Evolutionary conservation across 257 asterid genomes (phyloP).

Genomic region (Gentiana dahurica): DNA sequence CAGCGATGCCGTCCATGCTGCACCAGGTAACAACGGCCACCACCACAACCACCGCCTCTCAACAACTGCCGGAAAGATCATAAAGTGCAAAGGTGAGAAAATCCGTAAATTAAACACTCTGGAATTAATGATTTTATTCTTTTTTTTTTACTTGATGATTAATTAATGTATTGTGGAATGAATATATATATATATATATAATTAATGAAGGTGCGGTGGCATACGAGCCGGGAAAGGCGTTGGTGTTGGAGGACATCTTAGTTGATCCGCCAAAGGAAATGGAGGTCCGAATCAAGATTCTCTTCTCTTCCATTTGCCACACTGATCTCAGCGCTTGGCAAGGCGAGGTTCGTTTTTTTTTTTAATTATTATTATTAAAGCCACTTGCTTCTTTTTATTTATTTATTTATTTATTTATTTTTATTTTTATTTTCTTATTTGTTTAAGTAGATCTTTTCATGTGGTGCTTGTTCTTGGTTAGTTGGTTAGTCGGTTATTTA

Average conservation of each 20-base stretch:
- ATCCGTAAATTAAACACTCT: too few relatives aligned
- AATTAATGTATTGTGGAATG: too few relatives aligned
- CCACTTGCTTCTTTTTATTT: neutral
- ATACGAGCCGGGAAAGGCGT: constrained; percentile 48
- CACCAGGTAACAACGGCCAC: too few relatives aligned
- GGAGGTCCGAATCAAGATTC: constrained; percentile 84
- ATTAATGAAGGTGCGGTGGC: constrained; percentile 79
- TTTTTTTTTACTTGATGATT: too few relatives aligned
- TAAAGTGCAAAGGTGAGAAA: too few relatives aligned
- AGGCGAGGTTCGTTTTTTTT: constrained; percentile 54
- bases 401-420: neutral
- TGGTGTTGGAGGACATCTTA: constrained; percentile 61
- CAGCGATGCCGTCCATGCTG: too few relatives aligned
- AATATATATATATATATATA: too few relatives aligned
- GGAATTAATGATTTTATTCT: too few relatives aligned
- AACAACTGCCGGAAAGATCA: too few relatives aligned
- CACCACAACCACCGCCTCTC: too few relatives aligned
- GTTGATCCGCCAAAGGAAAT: constrained; percentile 73
- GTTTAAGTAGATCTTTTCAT: neutral
- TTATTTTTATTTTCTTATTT: neutral
- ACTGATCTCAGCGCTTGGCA: constrained; percentile 82
- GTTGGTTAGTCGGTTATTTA: too few relatives aligned
- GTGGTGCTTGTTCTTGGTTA: too few relatives aligned
- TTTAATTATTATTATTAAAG: neutral
- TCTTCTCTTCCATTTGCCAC: constrained; percentile 83